Evolutionary conservation across 1,284 basidiomycete genomes (phyloP).

Genomic region (Apiotrichum montevideense): DNA sequence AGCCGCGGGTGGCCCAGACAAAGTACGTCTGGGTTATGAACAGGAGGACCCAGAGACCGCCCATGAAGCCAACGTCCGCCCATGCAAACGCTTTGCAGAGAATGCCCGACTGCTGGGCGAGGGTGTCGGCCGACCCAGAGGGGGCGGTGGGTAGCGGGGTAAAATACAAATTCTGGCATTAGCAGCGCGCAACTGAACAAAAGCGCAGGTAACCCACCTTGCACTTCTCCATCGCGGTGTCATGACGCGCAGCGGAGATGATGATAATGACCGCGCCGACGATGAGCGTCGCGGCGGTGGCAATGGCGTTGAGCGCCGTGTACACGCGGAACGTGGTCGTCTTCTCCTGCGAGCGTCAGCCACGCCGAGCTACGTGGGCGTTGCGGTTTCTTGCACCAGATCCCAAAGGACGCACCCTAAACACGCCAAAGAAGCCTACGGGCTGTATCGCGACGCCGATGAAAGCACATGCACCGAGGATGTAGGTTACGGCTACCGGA

Average conservation of each 20-base stretch:
- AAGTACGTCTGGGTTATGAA: slow-evolving; percentile 63
- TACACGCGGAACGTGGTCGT: slow-evolving; percentile 68
- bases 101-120: slow-evolving; percentile 54
- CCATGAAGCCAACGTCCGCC: slow-evolving; percentile 88
- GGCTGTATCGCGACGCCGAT: slow-evolving; percentile 64
- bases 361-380: too few species aligned
- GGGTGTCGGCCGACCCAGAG: slow-evolving; percentile 20
- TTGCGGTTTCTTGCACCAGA: too few species aligned
- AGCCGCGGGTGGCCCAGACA: slow-evolving; percentile 59
- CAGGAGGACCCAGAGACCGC: slow-evolving; percentile 70
- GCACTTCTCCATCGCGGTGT: slow-evolving; percentile 62
- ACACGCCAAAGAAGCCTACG: slow-evolving; percentile 74
- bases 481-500: slow-evolving; percentile 63
- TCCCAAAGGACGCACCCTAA: slow-evolving; percentile 51
- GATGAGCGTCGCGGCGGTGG: slow-evolving; percentile 59
- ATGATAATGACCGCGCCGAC: slow-evolving; percentile 73
- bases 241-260: slow-evolving; percentile 67
- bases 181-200: too few species aligned
- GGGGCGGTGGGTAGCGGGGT: slow-evolving; percentile 37
- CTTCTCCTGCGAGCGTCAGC: slow-evolving; percentile 57
- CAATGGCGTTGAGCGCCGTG: slow-evolving; percentile 60
- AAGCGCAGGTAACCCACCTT: slow-evolving; percentile 33
- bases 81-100: slow-evolving; percentile 82
- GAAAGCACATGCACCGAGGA: slow-evolving; percentile 70
- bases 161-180: slow-evolving; percentile 6